Conservation (phyloP, 2,329 filamentous ascomycete species). For the Paramyrothecium sp. region DNA sequence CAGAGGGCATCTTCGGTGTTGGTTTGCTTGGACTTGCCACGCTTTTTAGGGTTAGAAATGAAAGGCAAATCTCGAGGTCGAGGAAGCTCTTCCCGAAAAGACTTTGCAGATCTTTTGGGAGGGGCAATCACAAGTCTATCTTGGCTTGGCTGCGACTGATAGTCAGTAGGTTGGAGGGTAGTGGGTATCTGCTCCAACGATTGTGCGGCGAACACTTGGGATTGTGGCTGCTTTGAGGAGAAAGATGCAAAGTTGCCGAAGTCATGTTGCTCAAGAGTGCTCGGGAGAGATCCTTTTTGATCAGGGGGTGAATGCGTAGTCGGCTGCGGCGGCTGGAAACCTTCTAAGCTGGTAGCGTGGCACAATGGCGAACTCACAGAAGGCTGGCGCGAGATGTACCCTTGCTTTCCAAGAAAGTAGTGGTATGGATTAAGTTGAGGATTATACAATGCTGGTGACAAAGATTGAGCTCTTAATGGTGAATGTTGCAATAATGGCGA, state of each 20-base stretch:
- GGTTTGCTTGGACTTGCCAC: not conserved
- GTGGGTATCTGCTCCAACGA: no score
- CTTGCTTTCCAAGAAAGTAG: conserved; percentile 11
- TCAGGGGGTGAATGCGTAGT: not conserved
- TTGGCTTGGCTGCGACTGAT: not conserved
- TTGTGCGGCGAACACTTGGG: no score
- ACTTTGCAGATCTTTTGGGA: not conserved
- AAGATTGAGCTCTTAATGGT: conserved; percentile 6
- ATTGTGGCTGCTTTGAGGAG: no score
- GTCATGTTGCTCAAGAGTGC: no score
- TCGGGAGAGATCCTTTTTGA: no score
- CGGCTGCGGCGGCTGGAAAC: not conserved
- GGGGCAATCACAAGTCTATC: not conserved
- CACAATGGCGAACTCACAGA: conserved; percentile 24
- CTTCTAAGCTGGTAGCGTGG: not conserved
- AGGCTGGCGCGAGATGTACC: conserved; percentile 14
- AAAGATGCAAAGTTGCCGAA: no score
- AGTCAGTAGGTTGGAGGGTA: not conserved
- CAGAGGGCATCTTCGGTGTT: not conserved
- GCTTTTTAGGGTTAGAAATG: conserved; percentile 3
- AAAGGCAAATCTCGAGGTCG: conserved; percentile 28
- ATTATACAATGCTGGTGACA: not conserved
- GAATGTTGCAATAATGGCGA: conserved; percentile 1
- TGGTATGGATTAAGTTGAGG: conserved; percentile 22
- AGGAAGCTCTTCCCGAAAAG: conserved; percentile 27